Percentiles rank a stretch among this genome's conserved stretches.
These are phyloP conservation scores for Cryptomeria japonica DNA, from an alignment of 75 land plant species.

Conservation along the genomic window DNA sequence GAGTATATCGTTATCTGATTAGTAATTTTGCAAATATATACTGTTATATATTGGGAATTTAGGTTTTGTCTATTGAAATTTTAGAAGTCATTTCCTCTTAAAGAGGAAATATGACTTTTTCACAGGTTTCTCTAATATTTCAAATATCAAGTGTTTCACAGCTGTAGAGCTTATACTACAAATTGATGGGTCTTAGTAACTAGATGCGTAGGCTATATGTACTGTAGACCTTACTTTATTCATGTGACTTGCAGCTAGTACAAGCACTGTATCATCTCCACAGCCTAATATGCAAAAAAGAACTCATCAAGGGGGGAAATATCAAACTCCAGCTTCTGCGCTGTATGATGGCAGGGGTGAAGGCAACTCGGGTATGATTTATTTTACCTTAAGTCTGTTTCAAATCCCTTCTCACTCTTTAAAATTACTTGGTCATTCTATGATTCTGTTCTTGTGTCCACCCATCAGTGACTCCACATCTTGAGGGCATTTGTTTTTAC, in stretches of 20 bases:
- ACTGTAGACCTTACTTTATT: not conserved
- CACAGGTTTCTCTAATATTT: not conserved
- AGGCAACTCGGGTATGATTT: conserved; percentile 8
- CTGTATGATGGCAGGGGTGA: conserved; percentile 64
- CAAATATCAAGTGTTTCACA: not conserved
- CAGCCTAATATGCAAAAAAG: conserved; percentile 30
- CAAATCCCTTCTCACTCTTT: not conserved
- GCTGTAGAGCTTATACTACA: not conserved
- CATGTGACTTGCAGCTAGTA: conserved; percentile 12
- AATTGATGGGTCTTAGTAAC: not conserved
- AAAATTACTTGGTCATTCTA: not conserved
- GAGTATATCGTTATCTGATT: not conserved
- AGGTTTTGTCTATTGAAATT: not conserved
- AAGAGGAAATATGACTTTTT: not conserved
- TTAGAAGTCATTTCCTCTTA: not conserved
- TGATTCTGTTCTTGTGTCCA: not conserved
- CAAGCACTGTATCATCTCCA: conserved; percentile 28
- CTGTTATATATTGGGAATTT: not conserved
- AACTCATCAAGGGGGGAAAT: conserved; percentile 44
- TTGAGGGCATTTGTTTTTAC: not conserved
- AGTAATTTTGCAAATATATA: not conserved
- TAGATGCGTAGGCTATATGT: not conserved
- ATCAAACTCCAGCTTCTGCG: conserved; percentile 94
- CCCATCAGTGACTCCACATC: not conserved
- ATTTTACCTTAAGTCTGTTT: not conserved